Base-by-base conservation (phyloP, 2,329 filamentous ascomycete species). In the Calycina herbarum region DNA sequence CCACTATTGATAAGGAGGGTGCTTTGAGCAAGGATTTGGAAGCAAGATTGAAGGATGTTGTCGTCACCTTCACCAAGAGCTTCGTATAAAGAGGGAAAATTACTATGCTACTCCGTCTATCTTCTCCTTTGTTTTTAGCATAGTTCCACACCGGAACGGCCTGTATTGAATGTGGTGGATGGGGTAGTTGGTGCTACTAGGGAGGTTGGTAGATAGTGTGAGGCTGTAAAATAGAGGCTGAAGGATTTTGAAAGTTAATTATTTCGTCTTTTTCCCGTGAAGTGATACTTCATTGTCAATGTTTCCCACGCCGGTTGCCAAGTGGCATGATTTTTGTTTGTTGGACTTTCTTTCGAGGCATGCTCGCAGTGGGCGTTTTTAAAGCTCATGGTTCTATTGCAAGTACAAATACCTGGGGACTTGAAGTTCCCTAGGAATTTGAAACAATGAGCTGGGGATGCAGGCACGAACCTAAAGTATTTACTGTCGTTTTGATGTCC, bases 21-120 rank as follows among this genome's bases (percentile, higher is more conserved):
- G 86, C 92, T 71, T 82, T 99, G 80, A 95, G 91, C 90, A 97
- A 97, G 89, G 94, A 97, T 48, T 85, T 93, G 60, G 95, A 96
- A 85, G 84, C 82, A 72, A 91, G 87, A 85, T 83, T 96, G 77
- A 92, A 89, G 86, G 90, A 95, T 67, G 83, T 91, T 77, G 87
- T 93, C 76, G 70, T 76, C 75, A 85, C 78, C 81, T 98, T 97
- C 89, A 96, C 92, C 86, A 96, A 97, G 92, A 92, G 89, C 88
- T 98, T 97, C 88, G 76, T 82, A 64, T 76, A 75, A 72, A 33
- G 13, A 60, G 64, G 59, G 35, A 58, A 61, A 71, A 65, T 57
- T 65, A 64, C 61, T 68, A 67, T 69, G 65, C 66, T 68, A 64
- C 69, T 71, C 67, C 48, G 63, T 68, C 66, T 69, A 71, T 71